Conservation (phyloP, 345 rosid species). For the Excoecaria agallocha region DNA sequence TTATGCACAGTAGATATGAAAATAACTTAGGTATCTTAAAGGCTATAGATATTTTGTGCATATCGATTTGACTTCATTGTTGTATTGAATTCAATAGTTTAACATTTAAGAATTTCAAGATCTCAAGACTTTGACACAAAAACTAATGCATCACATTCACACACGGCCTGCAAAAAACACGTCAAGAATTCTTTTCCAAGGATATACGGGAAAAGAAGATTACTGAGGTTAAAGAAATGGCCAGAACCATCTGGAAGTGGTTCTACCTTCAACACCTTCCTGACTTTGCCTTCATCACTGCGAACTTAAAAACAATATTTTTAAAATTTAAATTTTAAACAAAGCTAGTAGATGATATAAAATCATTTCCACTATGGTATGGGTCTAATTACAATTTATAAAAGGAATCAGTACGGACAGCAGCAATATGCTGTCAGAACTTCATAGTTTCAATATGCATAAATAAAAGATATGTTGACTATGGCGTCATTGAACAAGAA, state of each 20-base stretch:
- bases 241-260: conserved; percentile 96
- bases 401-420: neutral
- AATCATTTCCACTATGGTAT: no score
- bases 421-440: neutral
- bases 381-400: neutral
- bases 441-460: neutral
- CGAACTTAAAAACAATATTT: conserved; percentile 20
- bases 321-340: neutral
- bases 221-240: conserved; percentile 91
- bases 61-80: neutral
- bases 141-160: conserved; percentile 12
- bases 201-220: conserved; percentile 30
- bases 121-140: neutral
- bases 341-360: neutral
- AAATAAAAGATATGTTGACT: neutral
- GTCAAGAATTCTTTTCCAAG: conserved; percentile 3
- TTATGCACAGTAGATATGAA: neutral
- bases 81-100: neutral
- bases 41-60: neutral
- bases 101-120: neutral
- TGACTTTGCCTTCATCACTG: conserved; percentile 91
- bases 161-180: conserved; percentile 11
- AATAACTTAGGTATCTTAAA: neutral
- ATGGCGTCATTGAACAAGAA: neutral
- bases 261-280: conserved; percentile 89